Evolutionary conservation across 2,329 filamentous ascomycete genomes (phyloP), one percentile per base, ranked within the genome.

Genomic region (Xylariaceae sp.): DNA sequence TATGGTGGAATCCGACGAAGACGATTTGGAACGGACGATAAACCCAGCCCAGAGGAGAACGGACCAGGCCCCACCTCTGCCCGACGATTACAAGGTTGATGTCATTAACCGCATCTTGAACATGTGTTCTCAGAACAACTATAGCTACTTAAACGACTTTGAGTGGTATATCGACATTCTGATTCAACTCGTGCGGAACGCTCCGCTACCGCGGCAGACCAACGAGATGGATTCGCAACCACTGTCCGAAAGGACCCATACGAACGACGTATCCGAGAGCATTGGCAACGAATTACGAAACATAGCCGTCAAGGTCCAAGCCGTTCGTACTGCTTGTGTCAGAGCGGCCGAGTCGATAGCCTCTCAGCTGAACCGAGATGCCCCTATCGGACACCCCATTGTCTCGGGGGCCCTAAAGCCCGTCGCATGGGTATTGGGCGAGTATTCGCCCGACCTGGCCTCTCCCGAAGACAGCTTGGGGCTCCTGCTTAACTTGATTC

Each of bases 101-200:
- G 86, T 95, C 14, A 86, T 96, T 33, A 72, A 74, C 36, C 76
- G 84, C 38, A 87, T 96, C 39, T 58, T 96, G 9, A 77, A 80
- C 40, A 94, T 98, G 77, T 96, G 90, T 57, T 85, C 87, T 7
- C 78, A 80, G 44, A 83, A 89, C 44, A 94, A 88, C 40, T 98
- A 96, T 56, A 73, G 75, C 24, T 86, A 88, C 51, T 69, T 98
- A 30, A 65, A 72, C 33, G 90, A 98, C 55, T 98, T 98, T 56
- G 90, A 95, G 46, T 98, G 92, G 92, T 96, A 96, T 57, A 83
- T 96, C 45, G 85, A 92, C 45, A 77, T 94, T 18, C 65, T 98
- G 19, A 82, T 86, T 5, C 87, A 94, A 53, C 72, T 98, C 11
- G 77, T 95, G 25, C 78, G 81, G 53, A 70, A 85, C 61, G 67